Percentiles rank a stretch among this genome's conserved stretches.
Conservation (phyloP, 148 eudicot species). For the Polygonum aviculare region DNA sequence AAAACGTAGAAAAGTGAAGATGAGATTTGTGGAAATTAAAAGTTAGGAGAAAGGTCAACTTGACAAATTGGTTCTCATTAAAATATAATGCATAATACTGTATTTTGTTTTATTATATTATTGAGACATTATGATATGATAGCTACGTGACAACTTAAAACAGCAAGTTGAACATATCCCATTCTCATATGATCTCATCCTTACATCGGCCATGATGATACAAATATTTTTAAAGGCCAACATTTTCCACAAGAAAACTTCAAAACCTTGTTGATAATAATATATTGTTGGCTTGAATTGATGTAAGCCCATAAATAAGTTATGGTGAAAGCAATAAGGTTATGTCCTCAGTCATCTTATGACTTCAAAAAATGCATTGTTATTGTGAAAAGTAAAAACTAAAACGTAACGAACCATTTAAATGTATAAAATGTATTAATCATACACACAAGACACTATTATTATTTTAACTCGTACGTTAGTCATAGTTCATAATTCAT, state of each 20-base stretch:
- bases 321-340: no score
- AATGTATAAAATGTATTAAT: no score
- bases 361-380: no score
- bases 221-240: neutral
- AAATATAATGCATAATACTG: neutral
- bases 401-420: no score
- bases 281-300: neutral
- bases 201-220: conserved; percentile 2
- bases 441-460: no score
- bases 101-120: neutral
- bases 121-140: neutral
- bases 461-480: no score
- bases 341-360: no score
- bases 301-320: neutral
- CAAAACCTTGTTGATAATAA: neutral
- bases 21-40: neutral
- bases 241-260: neutral
- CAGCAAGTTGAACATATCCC: neutral
- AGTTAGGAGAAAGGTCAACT: neutral
- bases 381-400: no score
- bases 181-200: neutral
- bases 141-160: neutral
- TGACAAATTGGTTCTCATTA: neutral
- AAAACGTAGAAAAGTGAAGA: neutral
- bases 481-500: no score